A percentile compares a stretch with the other conserved stretches of the same genome.
Conservation (phyloP, 192 early-diverging fungal species). For the Chytriomyces confervae region DNA sequence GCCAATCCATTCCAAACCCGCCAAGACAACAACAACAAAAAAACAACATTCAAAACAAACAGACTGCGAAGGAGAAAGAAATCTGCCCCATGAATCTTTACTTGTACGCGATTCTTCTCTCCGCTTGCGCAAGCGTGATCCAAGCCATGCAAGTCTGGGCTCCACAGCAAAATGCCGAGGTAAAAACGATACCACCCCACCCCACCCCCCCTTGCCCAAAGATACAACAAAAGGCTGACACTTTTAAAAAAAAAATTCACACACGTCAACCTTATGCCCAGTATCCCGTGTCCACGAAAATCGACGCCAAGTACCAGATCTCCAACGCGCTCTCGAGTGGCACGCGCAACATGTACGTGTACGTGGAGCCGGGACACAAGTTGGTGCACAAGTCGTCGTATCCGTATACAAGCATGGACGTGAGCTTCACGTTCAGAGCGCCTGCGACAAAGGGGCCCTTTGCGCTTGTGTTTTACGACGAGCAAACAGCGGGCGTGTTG, state of each 20-base stretch:
- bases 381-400: slow-evolving; percentile 1
- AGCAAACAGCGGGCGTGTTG: slow-evolving; percentile 2
- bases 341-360: slow-evolving; percentile 12
- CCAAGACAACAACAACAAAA: too few species aligned
- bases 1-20: too few species aligned
- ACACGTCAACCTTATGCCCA: neutral
- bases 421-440: neutral
- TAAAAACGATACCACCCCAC: too few species aligned
- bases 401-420: neutral
- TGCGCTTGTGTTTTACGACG: slow-evolving; percentile 20
- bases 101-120: too few species aligned
- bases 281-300: neutral
- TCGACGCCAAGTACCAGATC: neutral
- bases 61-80: too few species aligned
- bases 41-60: too few species aligned
- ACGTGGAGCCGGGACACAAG: slow-evolving; percentile 18
- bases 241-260: neutral
- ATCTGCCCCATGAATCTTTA: too few species aligned
- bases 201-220: too few species aligned
- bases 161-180: too few species aligned
- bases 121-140: too few species aligned
- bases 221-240: neutral
- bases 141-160: too few species aligned
- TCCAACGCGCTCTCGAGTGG: slow-evolving; percentile 20
- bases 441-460: slow-evolving; percentile 3